A percentile compares a stretch with the other conserved stretches of the same genome.
phyloP scores from a whole-genome alignment of 306 rosid species.

The Acacia melanoxylon region DNA sequence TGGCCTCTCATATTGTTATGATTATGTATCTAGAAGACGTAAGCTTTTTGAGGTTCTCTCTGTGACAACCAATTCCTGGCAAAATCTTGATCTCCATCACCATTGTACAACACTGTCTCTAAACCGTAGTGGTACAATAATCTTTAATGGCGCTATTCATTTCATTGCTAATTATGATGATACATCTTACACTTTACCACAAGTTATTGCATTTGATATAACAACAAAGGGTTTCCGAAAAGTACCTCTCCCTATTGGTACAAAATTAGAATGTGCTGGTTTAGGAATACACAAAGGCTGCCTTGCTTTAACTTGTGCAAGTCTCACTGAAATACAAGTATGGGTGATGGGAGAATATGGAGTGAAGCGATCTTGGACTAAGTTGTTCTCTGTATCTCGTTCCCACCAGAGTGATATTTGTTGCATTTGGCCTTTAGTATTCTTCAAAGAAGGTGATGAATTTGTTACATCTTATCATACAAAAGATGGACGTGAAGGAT shows the following conservation, averaged over 20 bases:
- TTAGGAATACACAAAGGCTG: background rate
- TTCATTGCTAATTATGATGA: background rate
- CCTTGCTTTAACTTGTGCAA: background rate
- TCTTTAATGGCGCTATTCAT: background rate
- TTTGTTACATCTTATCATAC: background rate
- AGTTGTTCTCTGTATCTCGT: background rate
- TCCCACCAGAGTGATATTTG: no score
- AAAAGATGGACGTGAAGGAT: background rate
- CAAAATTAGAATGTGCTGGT: no score
- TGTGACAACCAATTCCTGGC: background rate
- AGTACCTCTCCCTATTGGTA: background rate
- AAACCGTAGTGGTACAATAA: background rate
- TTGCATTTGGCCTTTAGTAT: background rate
- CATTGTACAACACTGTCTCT: accelerated
- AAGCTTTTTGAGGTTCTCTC: background rate
- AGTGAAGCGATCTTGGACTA: background rate
- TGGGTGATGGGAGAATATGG: background rate
- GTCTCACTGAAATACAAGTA: background rate
- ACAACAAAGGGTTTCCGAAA: background rate
- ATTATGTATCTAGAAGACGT: no score
- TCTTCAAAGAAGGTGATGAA: background rate
- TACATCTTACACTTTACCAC: background rate
- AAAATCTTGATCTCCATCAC: background rate
- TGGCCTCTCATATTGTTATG: background rate
- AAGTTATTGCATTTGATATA: background rate